A percentile compares a stretch with the other conserved stretches of the same genome.
Conservation (phyloP, 2,329 filamentous ascomycete species). For the Cryphonectria nitschkei region DNA sequence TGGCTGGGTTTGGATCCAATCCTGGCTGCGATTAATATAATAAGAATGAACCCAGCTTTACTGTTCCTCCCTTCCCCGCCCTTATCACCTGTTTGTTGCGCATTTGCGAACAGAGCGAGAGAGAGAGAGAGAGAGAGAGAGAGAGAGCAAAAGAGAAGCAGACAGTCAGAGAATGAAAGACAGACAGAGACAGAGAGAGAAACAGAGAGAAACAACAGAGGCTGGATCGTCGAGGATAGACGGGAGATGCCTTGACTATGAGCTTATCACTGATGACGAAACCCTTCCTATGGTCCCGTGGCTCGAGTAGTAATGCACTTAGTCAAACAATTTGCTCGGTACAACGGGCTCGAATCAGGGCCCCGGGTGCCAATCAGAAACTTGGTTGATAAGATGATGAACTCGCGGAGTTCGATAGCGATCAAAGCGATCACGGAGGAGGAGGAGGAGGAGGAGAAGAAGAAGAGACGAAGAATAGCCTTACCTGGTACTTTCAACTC, state of each 20-base stretch:
- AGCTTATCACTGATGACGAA: slow-evolving; percentile 4
- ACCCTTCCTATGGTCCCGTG: neutral
- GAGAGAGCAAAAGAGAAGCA: neutral
- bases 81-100: neutral
- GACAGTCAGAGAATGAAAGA: neutral
- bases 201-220: neutral
- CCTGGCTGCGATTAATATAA: neutral
- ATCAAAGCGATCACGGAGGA: slow-evolving; percentile 10
- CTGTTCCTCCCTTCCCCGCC: neutral
- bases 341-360: neutral
- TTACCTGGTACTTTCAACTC: neutral
- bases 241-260: neutral
- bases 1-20: neutral
- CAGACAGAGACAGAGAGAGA: neutral
- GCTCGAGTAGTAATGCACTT: neutral
- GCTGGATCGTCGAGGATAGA: neutral
- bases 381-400: neutral
- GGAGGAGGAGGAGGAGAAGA: neutral
- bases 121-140: neutral
- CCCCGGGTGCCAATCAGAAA: neutral
- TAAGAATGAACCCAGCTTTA: neutral
- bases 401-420: neutral
- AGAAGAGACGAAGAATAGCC: neutral
- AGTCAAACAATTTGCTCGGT: neutral
- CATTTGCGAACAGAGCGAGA: neutral